phyloP scores from a whole-genome alignment of 768 basidiomycete genomes.

The Amyloporia xantha region DNA sequence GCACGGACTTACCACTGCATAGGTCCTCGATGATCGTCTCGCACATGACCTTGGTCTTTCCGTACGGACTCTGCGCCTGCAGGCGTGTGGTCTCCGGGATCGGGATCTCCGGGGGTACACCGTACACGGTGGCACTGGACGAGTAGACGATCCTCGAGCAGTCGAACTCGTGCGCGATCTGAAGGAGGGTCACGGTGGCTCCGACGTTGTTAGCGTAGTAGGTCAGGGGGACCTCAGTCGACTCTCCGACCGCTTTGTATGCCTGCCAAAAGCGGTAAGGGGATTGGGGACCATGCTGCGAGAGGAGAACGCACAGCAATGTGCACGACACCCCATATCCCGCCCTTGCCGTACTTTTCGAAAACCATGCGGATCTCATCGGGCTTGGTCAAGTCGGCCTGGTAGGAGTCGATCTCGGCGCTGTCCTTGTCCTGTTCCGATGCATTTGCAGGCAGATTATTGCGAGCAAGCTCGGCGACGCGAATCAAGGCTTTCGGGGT shows the following conservation, averaged over 20 bases:
- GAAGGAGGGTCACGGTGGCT: slow-evolving; percentile 80
- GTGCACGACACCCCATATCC: slow-evolving; percentile 96
- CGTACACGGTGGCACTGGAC: slow-evolving; percentile 97
- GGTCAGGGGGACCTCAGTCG: slow-evolving; percentile 82
- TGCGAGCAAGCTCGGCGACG: slow-evolving; percentile 73
- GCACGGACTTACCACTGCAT: slow-evolving; percentile 52
- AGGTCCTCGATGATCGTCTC: slow-evolving; percentile 88
- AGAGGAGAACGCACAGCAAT: slow-evolving; percentile 63
- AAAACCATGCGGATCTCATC: slow-evolving; percentile 75
- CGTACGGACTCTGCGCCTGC: slow-evolving; percentile 88
- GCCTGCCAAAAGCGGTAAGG: slow-evolving; percentile 68
- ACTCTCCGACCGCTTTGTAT: slow-evolving; percentile 97
- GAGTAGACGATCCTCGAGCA: slow-evolving; percentile 92
- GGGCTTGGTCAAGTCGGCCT: slow-evolving; percentile 68
- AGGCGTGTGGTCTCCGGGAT: slow-evolving; percentile 90
- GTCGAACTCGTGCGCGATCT: slow-evolving; percentile 80
- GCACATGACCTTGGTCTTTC: slow-evolving; percentile 92
- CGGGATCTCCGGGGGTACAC: slow-evolving; percentile 85
- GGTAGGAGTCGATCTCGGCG: slow-evolving; percentile 61
- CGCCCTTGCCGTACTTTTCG: slow-evolving; percentile 76
- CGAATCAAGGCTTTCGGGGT: slow-evolving; percentile 66
- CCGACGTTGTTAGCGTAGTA: slow-evolving; percentile 95
- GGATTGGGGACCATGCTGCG: too few relatives aligned
- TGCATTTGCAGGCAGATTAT: slow-evolving; percentile 59
- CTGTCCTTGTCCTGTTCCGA: slow-evolving; percentile 65